phyloP scores from a whole-genome alignment of 345 rosid species.

The Raphanus raphanistrum region DNA sequence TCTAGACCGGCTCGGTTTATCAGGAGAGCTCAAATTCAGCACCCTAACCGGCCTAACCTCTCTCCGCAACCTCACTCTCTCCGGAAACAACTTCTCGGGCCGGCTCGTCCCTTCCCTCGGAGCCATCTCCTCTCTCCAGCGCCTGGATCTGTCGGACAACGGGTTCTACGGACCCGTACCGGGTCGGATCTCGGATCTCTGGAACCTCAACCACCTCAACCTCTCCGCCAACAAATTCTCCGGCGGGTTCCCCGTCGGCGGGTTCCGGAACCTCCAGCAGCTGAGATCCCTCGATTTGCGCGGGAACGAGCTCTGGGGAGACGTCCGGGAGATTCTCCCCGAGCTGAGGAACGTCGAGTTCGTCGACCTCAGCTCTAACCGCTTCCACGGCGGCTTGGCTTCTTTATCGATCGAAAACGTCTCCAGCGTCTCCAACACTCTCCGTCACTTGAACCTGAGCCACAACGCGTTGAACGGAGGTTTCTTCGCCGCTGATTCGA shows the following conservation, averaged over 20 bases:
- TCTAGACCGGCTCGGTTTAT: slow-evolving; percentile 58
- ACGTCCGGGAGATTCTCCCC: slow-evolving; percentile 51
- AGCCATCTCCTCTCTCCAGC: slow-evolving; percentile 56
- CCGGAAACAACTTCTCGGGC: slow-evolving; percentile 87
- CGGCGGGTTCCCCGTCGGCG: slow-evolving; percentile 64
- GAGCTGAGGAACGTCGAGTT: slow-evolving; percentile 69
- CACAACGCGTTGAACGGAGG: slow-evolving; percentile 58
- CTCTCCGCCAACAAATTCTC: slow-evolving; percentile 64
- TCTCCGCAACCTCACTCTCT: slow-evolving; percentile 66
- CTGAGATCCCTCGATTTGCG: slow-evolving; percentile 71
- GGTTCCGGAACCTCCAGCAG: slow-evolving; percentile 76
- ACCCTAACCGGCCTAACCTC: slow-evolving; percentile 58
- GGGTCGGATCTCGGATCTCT: slow-evolving; percentile 71
- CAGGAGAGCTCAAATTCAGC: slow-evolving; percentile 76
- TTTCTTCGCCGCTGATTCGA: slow-evolving; percentile 52
- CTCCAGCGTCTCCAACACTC: slow-evolving; percentile 73
- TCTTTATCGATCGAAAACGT: slow-evolving; percentile 47
- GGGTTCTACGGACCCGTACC: slow-evolving; percentile 84
- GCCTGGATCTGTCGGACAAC: slow-evolving; percentile 82
- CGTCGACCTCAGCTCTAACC: slow-evolving; percentile 78
- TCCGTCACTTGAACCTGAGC: slow-evolving; percentile 62
- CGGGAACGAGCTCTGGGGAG: slow-evolving; percentile 56
- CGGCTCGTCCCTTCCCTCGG: slow-evolving; percentile 84
- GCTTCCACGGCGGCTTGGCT: slow-evolving; percentile 57
- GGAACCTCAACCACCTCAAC: slow-evolving; percentile 68